Conservation (phyloP, 306 rosid genomes). For the Bauhinia variegata region DNA sequence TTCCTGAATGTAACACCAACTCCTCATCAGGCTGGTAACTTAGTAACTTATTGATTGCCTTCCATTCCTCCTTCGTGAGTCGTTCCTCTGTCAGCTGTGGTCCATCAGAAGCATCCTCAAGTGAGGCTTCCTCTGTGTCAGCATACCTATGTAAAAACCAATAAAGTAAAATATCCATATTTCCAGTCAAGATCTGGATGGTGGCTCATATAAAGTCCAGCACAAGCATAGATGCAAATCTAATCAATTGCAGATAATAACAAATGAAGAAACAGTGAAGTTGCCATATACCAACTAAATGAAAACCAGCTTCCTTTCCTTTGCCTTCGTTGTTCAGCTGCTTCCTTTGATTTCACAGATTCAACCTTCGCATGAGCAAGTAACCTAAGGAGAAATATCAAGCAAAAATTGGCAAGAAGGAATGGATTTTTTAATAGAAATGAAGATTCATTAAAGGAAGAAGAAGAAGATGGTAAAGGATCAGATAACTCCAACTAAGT, state of each 20-base stretch:
- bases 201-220: slow-evolving; percentile 26
- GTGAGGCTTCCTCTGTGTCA: slow-evolving; percentile 58
- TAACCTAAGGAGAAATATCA: slow-evolving; percentile 57
- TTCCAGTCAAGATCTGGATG: slow-evolving; percentile 15
- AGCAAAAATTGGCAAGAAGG: slow-evolving; percentile 21
- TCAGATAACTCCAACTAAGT: not conserved
- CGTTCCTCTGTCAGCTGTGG: slow-evolving; percentile 61
- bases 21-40: slow-evolving; percentile 88
- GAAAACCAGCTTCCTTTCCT: slow-evolving; percentile 90
- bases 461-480: not conserved
- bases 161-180: slow-evolving; percentile 18
- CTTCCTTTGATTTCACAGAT: slow-evolving; percentile 90
- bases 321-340: slow-evolving; percentile 72
- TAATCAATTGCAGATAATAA: slow-evolving; percentile 9
- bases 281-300: slow-evolving; percentile 64
- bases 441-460: slow-evolving; percentile 5
- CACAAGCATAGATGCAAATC: slow-evolving; percentile 8
- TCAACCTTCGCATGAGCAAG: slow-evolving; percentile 97
- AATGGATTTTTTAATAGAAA: slow-evolving; percentile 15
- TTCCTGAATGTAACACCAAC: slow-evolving; percentile 51
- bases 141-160: slow-evolving; percentile 52
- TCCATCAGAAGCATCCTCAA: slow-evolving; percentile 59
- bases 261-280: slow-evolving; percentile 18
- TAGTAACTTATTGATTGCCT: slow-evolving; percentile 83
- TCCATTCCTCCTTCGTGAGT: slow-evolving; percentile 93